Percentiles rank a stretch among this genome's conserved stretches.
phyloP scores from a whole-genome alignment of 352 stramenopile species.

The Phytophthora boehmeriae region DNA sequence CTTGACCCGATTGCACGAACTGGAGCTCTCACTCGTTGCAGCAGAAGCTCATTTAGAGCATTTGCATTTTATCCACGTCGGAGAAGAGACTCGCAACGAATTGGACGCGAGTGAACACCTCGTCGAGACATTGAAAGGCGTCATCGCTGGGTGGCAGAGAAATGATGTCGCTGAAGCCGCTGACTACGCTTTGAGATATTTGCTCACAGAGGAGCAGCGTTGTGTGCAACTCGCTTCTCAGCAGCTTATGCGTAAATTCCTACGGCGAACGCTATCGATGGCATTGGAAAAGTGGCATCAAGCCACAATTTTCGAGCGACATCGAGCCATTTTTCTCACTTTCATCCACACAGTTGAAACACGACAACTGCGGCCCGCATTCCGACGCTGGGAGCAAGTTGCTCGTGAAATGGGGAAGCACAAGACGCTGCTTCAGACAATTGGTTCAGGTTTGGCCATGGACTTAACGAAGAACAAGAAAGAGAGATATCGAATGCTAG shows the following conservation, averaged over 20 bases:
- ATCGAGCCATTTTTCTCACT: slow-evolving; percentile 45
- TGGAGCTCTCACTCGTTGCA: slow-evolving; percentile 47
- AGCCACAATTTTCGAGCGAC: slow-evolving; percentile 47
- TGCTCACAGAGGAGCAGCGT: slow-evolving; percentile 57
- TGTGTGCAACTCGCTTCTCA: slow-evolving; percentile 55
- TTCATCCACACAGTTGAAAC: slow-evolving; percentile 54
- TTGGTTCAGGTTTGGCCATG: slow-evolving; percentile 59
- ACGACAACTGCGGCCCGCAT: slow-evolving; percentile 57
- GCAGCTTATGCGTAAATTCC: slow-evolving; percentile 50
- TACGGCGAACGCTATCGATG: slow-evolving; percentile 42
- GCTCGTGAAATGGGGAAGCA: slow-evolving; percentile 50
- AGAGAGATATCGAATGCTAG: slow-evolving; percentile 70
- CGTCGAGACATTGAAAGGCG: slow-evolving; percentile 39
- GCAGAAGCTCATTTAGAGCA: slow-evolving; percentile 37
- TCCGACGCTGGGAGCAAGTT: slow-evolving; percentile 60
- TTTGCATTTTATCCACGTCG: slow-evolving; percentile 54
- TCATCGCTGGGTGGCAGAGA: slow-evolving; percentile 44
- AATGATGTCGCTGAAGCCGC: slow-evolving; percentile 59
- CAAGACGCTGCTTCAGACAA: slow-evolving; percentile 47
- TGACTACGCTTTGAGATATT: slow-evolving; percentile 67
- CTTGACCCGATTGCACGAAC: slow-evolving; percentile 47
- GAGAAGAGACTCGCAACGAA: slow-evolving; percentile 75
- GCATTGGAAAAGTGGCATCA: slow-evolving; percentile 56
- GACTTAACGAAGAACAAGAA: slow-evolving; percentile 69
- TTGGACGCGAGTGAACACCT: slow-evolving; percentile 56